Percentiles rank a stretch among this genome's conserved stretches.
These are phyloP conservation scores for Picochlorum sp. DNA, from an alignment of 139 green algal species.

Conservation along the genomic window DNA sequence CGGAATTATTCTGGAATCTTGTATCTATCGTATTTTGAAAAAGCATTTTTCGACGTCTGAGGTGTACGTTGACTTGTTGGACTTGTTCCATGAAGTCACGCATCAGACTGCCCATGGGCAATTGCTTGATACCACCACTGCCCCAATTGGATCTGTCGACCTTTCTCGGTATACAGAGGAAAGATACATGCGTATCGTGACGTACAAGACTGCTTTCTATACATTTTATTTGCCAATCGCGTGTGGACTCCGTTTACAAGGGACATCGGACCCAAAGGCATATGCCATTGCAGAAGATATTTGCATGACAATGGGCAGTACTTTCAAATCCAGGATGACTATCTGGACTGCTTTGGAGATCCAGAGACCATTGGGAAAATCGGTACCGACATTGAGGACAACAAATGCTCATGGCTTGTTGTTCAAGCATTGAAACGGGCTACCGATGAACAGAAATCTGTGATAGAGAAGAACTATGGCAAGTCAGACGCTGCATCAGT, in stretches of 20 bases:
- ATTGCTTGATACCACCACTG: slow-evolving; percentile 93
- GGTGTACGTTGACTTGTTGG: slow-evolving; percentile 69
- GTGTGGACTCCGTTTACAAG: slow-evolving; percentile 78
- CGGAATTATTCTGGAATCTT: slow-evolving; percentile 91
- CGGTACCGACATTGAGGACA: slow-evolving; percentile 97
- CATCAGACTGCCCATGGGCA: slow-evolving; percentile 91
- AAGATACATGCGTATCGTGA: slow-evolving; percentile 92
- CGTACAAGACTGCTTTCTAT: slow-evolving; percentile 94
- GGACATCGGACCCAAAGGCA: slow-evolving; percentile 41
- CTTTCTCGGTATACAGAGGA: slow-evolving; percentile 79
- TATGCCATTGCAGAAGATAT: slow-evolving; percentile 65
- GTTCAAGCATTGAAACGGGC: slow-evolving; percentile 80
- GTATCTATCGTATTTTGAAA: slow-evolving; percentile 88
- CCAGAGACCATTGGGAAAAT: slow-evolving; percentile 93
- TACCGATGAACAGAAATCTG: slow-evolving; percentile 59
- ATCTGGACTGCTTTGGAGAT: slow-evolving; percentile 91
- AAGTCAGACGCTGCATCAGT: slow-evolving; percentile 62
- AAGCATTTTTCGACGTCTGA: slow-evolving; percentile 52
- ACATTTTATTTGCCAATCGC: slow-evolving; percentile 94
- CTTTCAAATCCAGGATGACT: slow-evolving; percentile 98
- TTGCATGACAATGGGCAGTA: slow-evolving; percentile 83
- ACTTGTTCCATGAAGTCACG: slow-evolving; percentile 96
- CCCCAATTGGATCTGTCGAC: slow-evolving; percentile 65
- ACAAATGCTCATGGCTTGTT: slow-evolving; percentile 98
- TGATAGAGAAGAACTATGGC: slow-evolving; percentile 88